Evolutionary conservation across 2,329 filamentous ascomycete species (phyloP).

Genomic region (Pestalotiopsis fici): DNA sequence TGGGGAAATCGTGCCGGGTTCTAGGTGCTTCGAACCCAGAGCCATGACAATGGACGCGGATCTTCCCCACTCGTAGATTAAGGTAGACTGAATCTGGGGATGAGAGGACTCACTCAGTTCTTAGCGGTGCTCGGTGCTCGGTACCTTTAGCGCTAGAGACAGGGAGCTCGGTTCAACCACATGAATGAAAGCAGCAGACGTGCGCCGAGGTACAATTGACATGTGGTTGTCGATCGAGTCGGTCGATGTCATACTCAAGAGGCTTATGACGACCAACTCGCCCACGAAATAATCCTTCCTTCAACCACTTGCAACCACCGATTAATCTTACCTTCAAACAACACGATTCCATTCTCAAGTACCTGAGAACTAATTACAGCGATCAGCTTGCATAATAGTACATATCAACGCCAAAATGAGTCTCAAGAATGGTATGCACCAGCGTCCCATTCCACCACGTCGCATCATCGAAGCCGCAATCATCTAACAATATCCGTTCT

Average conservation of each 20-base stretch:
- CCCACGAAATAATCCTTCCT: not conserved
- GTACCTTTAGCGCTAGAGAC: not conserved
- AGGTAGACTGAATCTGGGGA: not conserved
- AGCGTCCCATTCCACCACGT: not conserved
- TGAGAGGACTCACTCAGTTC: not conserved
- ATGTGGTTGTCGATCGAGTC: slow-evolving; percentile 20
- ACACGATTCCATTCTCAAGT: not conserved
- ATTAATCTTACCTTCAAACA: not conserved
- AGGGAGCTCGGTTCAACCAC: slow-evolving; percentile 10
- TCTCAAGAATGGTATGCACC: slow-evolving; percentile 68
- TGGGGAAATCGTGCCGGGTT: not conserved
- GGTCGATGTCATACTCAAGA: slow-evolving; percentile 7
- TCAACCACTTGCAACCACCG: not conserved
- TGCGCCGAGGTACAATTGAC: slow-evolving; percentile 31
- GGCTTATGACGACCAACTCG: not conserved
- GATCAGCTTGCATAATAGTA: not conserved
- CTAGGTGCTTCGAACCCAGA: not conserved
- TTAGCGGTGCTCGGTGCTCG: not conserved
- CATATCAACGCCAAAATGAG: slow-evolving; percentile 54
- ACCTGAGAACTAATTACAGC: not conserved
- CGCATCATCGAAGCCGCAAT: not conserved
- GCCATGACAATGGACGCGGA: not conserved
- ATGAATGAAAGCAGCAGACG: slow-evolving; percentile 22
- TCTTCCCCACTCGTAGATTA: not conserved
- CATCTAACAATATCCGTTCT: not conserved